These are phyloP conservation scores for Calonectria pauciramosa DNA, from an alignment of 2,329 filamentous ascomycete species.

Conservation along the genomic window DNA sequence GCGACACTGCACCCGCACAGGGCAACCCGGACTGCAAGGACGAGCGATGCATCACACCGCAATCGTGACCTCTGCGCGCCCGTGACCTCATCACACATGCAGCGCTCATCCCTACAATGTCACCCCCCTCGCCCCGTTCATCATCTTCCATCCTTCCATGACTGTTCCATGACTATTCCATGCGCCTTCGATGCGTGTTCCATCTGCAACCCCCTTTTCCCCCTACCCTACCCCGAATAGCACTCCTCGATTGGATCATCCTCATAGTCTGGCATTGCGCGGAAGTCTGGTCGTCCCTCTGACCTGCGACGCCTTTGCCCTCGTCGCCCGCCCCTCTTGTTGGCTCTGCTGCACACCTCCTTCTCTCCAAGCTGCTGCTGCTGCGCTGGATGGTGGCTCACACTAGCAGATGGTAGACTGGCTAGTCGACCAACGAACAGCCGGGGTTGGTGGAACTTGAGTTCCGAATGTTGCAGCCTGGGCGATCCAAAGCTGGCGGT, in stretches of 20 bases:
- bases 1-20: slow-evolving; percentile 9
- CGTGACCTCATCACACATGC: slow-evolving; percentile 19
- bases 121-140: neutral
- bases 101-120: neutral
- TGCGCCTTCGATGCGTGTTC: slow-evolving; percentile 11
- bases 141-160: slow-evolving; percentile 11
- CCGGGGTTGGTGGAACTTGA: slow-evolving; percentile 48
- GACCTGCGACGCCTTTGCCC: slow-evolving; percentile 35
- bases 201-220: slow-evolving; percentile 20
- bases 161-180: slow-evolving; percentile 14
- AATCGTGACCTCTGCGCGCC: slow-evolving; percentile 2
- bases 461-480: slow-evolving; percentile 34
- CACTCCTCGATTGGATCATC: slow-evolving; percentile 52
- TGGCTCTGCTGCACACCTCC: slow-evolving; percentile 10
- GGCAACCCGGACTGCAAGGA: slow-evolving; percentile 4
- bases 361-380: neutral
- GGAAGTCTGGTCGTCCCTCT: slow-evolving; percentile 50
- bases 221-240: slow-evolving; percentile 6
- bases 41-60: slow-evolving; percentile 19
- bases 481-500: slow-evolving; percentile 34
- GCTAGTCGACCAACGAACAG: slow-evolving; percentile 51
- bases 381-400: slow-evolving; percentile 8
- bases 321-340: slow-evolving; percentile 30
- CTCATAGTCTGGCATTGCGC: slow-evolving; percentile 49
- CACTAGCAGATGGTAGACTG: slow-evolving; percentile 15